Evolutionary conservation across 2,329 filamentous ascomycete genomes (phyloP).

Genomic region (Aspergillus novoparasiticus): DNA sequence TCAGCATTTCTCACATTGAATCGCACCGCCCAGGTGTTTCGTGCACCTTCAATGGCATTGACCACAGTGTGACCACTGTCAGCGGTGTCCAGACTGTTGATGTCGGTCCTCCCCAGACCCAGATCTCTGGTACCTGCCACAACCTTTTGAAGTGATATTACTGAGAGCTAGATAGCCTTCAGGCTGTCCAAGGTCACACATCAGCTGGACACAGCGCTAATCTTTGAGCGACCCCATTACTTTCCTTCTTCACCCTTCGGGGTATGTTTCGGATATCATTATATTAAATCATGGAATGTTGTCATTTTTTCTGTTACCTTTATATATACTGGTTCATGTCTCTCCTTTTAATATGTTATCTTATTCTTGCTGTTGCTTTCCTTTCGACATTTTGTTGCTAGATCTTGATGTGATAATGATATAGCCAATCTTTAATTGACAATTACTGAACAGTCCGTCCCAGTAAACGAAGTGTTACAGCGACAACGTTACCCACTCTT

Average conservation of each 20-base stretch:
- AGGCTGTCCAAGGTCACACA: not conserved
- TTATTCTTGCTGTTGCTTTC: not conserved
- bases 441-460: not conserved
- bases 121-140: constrained; percentile 22
- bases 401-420: not conserved
- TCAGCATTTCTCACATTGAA: constrained; percentile 27
- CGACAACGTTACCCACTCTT: not conserved
- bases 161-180: not conserved
- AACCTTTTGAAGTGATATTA: not conserved
- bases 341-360: not conserved
- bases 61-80: constrained; percentile 21
- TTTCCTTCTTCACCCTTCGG: not conserved
- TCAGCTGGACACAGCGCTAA: not conserved
- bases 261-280: not conserved
- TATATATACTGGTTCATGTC: not conserved
- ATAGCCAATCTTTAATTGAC: not conserved
- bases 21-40: constrained; percentile 8
- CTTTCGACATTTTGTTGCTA: not conserved
- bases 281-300: not conserved
- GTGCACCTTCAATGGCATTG: constrained; percentile 26
- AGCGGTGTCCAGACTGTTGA: constrained; percentile 18
- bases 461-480: too few relatives aligned
- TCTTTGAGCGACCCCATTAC: not conserved
- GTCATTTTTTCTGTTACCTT: not conserved
- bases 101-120: constrained; percentile 29